Evolutionary conservation across 2,329 filamentous ascomycete species (phyloP).

Genomic region (Periconia sp.): DNA sequence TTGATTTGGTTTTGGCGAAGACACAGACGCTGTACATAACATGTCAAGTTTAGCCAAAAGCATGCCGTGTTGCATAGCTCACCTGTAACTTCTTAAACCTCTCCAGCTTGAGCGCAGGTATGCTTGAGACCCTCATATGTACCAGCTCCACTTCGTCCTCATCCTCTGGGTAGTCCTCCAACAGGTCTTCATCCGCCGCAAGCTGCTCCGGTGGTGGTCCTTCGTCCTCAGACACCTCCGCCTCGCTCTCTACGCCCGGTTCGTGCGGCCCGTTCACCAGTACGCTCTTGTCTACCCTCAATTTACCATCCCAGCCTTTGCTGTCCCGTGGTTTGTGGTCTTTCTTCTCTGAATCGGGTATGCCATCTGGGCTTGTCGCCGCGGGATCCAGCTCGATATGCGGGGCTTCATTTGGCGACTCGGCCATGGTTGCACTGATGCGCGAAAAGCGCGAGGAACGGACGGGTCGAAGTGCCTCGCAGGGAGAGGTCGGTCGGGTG

Average conservation of each 20-base stretch:
- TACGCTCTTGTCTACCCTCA: constrained; percentile 73
- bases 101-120: constrained; percentile 78
- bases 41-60: constrained; percentile 5
- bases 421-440: constrained; percentile 22
- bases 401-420: constrained; percentile 27
- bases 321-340: constrained; percentile 44
- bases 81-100: constrained; percentile 77
- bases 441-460: not conserved
- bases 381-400: constrained; percentile 35
- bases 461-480: too few relatives aligned
- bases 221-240: constrained; percentile 72
- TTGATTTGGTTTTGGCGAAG: constrained; percentile 92
- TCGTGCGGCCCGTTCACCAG: constrained; percentile 29
- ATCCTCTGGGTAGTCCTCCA: constrained; percentile 63
- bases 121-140: constrained; percentile 83
- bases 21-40: constrained; percentile 67
- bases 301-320: constrained; percentile 82
- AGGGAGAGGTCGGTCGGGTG: not conserved
- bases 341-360: constrained; percentile 28
- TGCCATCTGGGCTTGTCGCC: constrained; percentile 16
- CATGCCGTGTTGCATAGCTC: constrained; percentile 15
- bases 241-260: constrained; percentile 79
- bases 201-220: constrained; percentile 43
- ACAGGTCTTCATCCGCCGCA: constrained; percentile 56
- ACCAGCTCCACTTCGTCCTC: constrained; percentile 76